Base-by-base conservation (phyloP, 176 grass and related monocot species). In the Aegilops longissima region DNA sequence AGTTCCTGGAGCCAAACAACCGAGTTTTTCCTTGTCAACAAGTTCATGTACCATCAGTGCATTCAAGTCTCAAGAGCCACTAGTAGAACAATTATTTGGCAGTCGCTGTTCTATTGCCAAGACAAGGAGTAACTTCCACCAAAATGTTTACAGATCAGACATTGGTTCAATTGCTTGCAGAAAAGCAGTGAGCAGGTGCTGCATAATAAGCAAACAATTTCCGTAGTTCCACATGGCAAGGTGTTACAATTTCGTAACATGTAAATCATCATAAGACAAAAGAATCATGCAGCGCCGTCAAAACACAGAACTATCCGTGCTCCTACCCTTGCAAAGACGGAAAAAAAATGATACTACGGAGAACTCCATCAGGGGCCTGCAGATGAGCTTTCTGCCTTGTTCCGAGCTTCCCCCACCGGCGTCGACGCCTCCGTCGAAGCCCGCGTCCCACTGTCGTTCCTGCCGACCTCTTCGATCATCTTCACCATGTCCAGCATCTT, bases 391-490 rank as follows among this genome's bases (percentile, higher is more conserved):
- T 82, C 82, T 17, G 54, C 72, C 78, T 45, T 73, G 72, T 8
- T 23, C 78, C 71, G 34, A 65, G 56, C 56, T 78, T 81, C 86
- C 6, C 78, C 54, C 6, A 61, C 78, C 10, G 86, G 90, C 2
- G 90, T 88, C 7, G 90, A 92, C 14, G 82, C 86, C 65, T 95
- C 96, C 1, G 91, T 90, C 0, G 94, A 97, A 29, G 89, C 77
- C 25, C 87, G 68, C 0, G 85, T 92, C 7, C 83, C 92, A 1
- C 23, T 90, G 49, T 90, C 89, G 1, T 63, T 86, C 77, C 91
- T 88, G 23, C 87, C 76, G 24, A 99, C 87, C 7, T 96, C 94
- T 80, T 97, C 90, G 4, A 99, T 89, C 92, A 93, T 97, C 77
- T 73, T 90, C 59, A 88, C 97, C 61, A 99, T 91, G 25, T 97